Percentiles rank a stretch among this genome's conserved stretches.
Conservation (phyloP, 768 basidiomycete species). For the Botryobasidium botryosum region DNA sequence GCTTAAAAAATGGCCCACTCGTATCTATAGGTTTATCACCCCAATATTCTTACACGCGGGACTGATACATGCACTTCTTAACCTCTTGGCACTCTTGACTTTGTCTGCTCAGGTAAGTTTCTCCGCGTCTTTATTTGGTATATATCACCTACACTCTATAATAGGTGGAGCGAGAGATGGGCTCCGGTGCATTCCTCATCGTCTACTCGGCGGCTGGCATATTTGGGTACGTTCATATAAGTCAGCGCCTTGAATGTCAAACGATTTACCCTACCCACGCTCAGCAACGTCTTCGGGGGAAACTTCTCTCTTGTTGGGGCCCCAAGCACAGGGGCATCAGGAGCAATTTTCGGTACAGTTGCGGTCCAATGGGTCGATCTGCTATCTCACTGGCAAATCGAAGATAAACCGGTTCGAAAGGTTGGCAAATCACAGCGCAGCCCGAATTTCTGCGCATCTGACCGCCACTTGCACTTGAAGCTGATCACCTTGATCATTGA, state of each 20-base stretch:
- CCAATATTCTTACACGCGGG: slow-evolving; percentile 91
- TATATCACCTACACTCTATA: too few species aligned
- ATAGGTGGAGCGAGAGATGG: slow-evolving; percentile 84
- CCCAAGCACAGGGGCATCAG: slow-evolving; percentile 83
- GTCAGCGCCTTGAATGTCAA: background rate
- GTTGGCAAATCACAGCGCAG: slow-evolving; percentile 21
- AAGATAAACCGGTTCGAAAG: slow-evolving; percentile 65
- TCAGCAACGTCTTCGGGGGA: slow-evolving; percentile 72
- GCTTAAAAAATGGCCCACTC: background rate
- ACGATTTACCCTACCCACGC: background rate
- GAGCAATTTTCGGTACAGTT: slow-evolving; percentile 79
- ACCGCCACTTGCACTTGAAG: slow-evolving; percentile 23
- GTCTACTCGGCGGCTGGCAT: slow-evolving; percentile 85
- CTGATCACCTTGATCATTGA: slow-evolving; percentile 74
- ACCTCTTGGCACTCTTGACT: slow-evolving; percentile 74
- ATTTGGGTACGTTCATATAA: slow-evolving; percentile 55
- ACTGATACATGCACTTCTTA: slow-evolving; percentile 79
- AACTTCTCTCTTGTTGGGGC: slow-evolving; percentile 83
- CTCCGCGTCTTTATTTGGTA: too few species aligned
- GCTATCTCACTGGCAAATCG: slow-evolving; percentile 81
- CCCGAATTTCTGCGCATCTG: background rate
- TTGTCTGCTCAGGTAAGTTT: slow-evolving; percentile 50
- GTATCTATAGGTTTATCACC: slow-evolving; percentile 49
- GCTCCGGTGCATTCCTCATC: slow-evolving; percentile 65
- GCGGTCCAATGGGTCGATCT: slow-evolving; percentile 90